These are phyloP conservation scores for Xylaria nigripes DNA, from an alignment of 495 filamentous ascomycete species.

Conservation along the genomic window DNA sequence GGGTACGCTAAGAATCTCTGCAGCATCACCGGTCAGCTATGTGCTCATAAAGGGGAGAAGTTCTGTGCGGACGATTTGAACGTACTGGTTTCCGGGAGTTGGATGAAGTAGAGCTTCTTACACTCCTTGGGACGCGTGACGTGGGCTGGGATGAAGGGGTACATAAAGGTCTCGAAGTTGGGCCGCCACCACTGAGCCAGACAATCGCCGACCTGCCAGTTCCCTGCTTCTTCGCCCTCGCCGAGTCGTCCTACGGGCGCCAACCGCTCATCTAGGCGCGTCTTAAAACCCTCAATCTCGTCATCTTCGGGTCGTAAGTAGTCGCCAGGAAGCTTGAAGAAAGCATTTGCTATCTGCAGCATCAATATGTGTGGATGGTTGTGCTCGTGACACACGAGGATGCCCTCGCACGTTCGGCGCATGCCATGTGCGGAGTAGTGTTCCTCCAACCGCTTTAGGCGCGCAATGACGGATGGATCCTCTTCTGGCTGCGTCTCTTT, in stretches of 20 bases:
- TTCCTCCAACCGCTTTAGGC: constrained; percentile 85
- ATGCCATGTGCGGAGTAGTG: constrained; percentile 90
- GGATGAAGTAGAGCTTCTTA: constrained; percentile 97
- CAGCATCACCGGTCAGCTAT: constrained; percentile 15
- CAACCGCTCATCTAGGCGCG: constrained; percentile 81
- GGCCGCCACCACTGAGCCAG: constrained; percentile 98
- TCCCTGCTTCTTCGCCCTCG: constrained; percentile 76
- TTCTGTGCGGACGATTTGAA: constrained; percentile 7
- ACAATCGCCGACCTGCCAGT: constrained; percentile 91
- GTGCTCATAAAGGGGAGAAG: not conserved
- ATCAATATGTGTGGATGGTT: constrained; percentile 97
- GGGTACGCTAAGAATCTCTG: constrained; percentile 92
- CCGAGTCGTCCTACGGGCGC: constrained; percentile 84
- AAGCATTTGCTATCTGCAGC: constrained; percentile 98
- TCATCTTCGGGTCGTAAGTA: constrained; percentile 86
- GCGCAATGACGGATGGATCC: constrained; percentile 87
- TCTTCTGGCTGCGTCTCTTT: constrained; percentile 98
- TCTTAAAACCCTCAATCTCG: constrained; percentile 89
- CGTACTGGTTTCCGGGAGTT: constrained; percentile 84
- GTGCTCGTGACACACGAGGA: constrained; percentile 96
- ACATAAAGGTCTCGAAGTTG: constrained; percentile 99
- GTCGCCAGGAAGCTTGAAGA: constrained; percentile 97
- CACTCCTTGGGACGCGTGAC: constrained; percentile 96
- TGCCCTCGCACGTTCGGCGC: constrained; percentile 92
- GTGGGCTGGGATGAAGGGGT: constrained; percentile 92